These are phyloP conservation scores for Rostrohypoxylon terebratum DNA, from an alignment of 495 filamentous ascomycete species.

Conservation along the genomic window DNA sequence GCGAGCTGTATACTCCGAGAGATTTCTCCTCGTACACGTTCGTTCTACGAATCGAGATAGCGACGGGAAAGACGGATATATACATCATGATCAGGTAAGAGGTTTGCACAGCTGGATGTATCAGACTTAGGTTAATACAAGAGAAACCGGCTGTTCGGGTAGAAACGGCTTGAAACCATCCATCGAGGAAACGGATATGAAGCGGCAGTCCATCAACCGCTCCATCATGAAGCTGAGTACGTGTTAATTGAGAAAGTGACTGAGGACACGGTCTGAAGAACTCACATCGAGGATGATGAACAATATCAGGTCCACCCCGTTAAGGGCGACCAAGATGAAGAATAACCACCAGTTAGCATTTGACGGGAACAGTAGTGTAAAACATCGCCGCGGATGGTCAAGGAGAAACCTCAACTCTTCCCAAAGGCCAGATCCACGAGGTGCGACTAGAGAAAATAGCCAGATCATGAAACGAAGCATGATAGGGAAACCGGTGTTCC, in stretches of 20 bases:
- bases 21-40: conserved; percentile 98
- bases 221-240: conserved; percentile 71
- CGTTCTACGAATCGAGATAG: conserved; percentile 90
- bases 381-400: conserved; percentile 94
- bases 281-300: conserved; percentile 90
- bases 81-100: conserved; percentile 99
- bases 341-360: conserved; percentile 97
- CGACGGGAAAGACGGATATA: conserved; percentile 95
- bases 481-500: conserved; percentile 94
- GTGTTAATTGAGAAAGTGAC: conserved; percentile 34
- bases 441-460: conserved; percentile 69
- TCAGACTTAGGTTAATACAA: conserved; percentile 75
- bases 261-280: conserved; percentile 18
- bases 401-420: conserved; percentile 91
- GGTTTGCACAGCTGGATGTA: conserved; percentile 93
- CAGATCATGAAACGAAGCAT: conserved; percentile 93
- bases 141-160: conserved; percentile 91
- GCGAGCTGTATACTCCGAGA: conserved; percentile 76
- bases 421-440: conserved; percentile 73
- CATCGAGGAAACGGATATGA: conserved; percentile 80
- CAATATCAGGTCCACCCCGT: conserved; percentile 84
- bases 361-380: conserved; percentile 89
- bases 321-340: conserved; percentile 82
- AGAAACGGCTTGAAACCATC: conserved; percentile 86
- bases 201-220: conserved; percentile 70